A percentile compares a stretch with the other conserved stretches of the same genome.
These are phyloP conservation scores for Fusarium sp. DNA, from an alignment of 2,329 filamentous ascomycete genomes.

Conservation along the genomic window DNA sequence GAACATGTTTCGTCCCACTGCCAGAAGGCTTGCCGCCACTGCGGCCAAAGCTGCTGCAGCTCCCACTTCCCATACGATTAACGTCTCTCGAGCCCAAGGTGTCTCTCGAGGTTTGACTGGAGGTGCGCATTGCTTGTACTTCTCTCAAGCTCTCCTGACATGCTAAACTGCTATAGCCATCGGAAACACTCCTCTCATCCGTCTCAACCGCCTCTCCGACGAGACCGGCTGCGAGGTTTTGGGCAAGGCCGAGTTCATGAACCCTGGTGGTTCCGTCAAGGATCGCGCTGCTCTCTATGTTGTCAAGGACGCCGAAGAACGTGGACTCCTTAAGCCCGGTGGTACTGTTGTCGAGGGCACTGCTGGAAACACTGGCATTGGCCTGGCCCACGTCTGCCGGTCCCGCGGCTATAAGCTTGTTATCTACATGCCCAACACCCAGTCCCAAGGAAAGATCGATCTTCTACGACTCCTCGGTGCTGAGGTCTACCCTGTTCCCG, in stretches of 20 bases:
- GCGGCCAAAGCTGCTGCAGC: constrained; percentile 56
- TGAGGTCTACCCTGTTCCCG: constrained; percentile 95
- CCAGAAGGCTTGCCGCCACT: constrained; percentile 73
- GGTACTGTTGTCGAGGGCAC: constrained; percentile 98
- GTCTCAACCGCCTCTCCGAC: constrained; percentile 86
- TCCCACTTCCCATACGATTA: constrained; percentile 71
- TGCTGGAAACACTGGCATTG: constrained; percentile 97
- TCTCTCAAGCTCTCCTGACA: background rate
- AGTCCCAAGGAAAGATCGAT: constrained; percentile 98
- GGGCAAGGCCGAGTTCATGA: constrained; percentile 98
- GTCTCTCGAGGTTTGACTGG: constrained; percentile 82
- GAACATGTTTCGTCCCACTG: constrained; percentile 75
- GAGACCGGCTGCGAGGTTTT: constrained; percentile 94
- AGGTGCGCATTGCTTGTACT: constrained; percentile 65
- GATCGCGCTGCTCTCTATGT: constrained; percentile 96
- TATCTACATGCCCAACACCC: constrained; percentile 99
- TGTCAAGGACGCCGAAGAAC: constrained; percentile 91
- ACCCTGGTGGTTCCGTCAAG: constrained; percentile 95
- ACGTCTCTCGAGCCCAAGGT: constrained; percentile 83
- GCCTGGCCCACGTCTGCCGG: constrained; percentile 94
- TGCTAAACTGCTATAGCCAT: constrained; percentile 71
- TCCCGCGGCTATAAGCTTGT: constrained; percentile 92
- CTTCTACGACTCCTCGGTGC: constrained; percentile 89
- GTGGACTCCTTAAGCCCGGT: constrained; percentile 81
- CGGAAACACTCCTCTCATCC: constrained; percentile 95